Conservation (phyloP, 208 protist species). For the Jaenimonas drosophilae region DNA sequence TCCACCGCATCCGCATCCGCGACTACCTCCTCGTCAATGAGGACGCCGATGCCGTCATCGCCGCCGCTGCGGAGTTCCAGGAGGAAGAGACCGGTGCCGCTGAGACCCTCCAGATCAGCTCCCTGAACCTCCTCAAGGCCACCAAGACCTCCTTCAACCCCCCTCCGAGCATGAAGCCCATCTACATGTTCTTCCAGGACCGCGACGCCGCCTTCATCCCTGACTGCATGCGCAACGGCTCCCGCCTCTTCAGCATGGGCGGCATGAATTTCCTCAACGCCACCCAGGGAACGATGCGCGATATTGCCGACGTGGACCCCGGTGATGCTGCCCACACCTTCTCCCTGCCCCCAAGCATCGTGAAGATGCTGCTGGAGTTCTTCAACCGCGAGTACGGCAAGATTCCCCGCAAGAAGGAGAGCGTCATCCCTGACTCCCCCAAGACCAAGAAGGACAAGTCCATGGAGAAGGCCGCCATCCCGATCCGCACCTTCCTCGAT, state of each 20-base stretch:
- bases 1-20: slow-evolving; percentile 62
- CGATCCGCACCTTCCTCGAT: slow-evolving; percentile 36
- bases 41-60: slow-evolving; percentile 42
- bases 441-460: slow-evolving; percentile 45
- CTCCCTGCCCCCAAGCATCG: slow-evolving; percentile 35
- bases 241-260: slow-evolving; percentile 47
- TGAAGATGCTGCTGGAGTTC: slow-evolving; percentile 43
- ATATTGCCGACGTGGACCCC: slow-evolving; percentile 8
- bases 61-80: slow-evolving; percentile 23
- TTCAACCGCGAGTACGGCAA: slow-evolving; percentile 49
- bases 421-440: slow-evolving; percentile 33
- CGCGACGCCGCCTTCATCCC: slow-evolving; percentile 64
- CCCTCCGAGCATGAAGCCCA: slow-evolving; percentile 15
- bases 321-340: slow-evolving; percentile 39
- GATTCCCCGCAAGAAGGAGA: slow-evolving; percentile 44
- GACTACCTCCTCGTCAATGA: slow-evolving; percentile 26
- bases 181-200: slow-evolving; percentile 56
- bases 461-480: slow-evolving; percentile 49
- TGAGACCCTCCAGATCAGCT: slow-evolving; percentile 7
- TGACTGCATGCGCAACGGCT: slow-evolving; percentile 50
- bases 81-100: slow-evolving; percentile 9
- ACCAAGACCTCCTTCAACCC: slow-evolving; percentile 18
- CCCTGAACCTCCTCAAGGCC: slow-evolving; percentile 29
- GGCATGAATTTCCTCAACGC: slow-evolving; percentile 6
- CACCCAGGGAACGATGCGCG: not conserved